A percentile compares a stretch with the other conserved stretches of the same genome.
These are phyloP conservation scores for Sonneratia alba DNA, from an alignment of 345 rosid genomes.

Conservation along the genomic window DNA sequence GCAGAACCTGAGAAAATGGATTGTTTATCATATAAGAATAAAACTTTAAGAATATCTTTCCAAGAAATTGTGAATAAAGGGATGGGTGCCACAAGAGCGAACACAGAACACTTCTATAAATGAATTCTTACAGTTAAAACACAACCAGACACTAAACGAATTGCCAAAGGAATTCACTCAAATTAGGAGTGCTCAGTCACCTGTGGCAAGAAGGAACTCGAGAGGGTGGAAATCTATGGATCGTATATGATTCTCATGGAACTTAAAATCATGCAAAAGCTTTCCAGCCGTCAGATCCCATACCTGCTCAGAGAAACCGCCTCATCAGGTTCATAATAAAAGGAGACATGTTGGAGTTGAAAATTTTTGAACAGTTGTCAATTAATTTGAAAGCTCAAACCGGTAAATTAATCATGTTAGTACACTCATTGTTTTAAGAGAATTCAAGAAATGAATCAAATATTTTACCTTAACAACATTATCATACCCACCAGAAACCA, in stretches of 20 bases:
- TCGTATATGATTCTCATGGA: slow-evolving; percentile 76
- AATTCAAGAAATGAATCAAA: not conserved
- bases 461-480: slow-evolving; percentile 71
- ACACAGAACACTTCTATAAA: not conserved
- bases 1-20: slow-evolving; percentile 73
- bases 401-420: too few species aligned
- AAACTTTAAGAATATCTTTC: not conserved
- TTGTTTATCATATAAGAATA: not conserved
- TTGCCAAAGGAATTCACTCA: not conserved
- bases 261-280: slow-evolving; percentile 87
- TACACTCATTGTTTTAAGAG: not conserved
- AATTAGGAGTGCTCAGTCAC: slow-evolving; percentile 19
- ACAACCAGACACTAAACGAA: not conserved
- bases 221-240: slow-evolving; percentile 91
- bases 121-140: not conserved
- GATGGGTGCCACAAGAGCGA: not conserved
- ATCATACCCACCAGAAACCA: slow-evolving; percentile 93
- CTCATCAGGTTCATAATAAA: not conserved
- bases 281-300: slow-evolving; percentile 99
- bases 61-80: not conserved
- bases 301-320: slow-evolving; percentile 21
- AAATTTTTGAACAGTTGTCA: not conserved
- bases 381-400: not conserved
- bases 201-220: slow-evolving; percentile 90
- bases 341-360: not conserved